Percentiles rank a stretch among this genome's conserved stretches.
phyloP scores from a whole-genome alignment of 2,329 filamentous ascomycete genomes.

The Penicillium sp. region DNA sequence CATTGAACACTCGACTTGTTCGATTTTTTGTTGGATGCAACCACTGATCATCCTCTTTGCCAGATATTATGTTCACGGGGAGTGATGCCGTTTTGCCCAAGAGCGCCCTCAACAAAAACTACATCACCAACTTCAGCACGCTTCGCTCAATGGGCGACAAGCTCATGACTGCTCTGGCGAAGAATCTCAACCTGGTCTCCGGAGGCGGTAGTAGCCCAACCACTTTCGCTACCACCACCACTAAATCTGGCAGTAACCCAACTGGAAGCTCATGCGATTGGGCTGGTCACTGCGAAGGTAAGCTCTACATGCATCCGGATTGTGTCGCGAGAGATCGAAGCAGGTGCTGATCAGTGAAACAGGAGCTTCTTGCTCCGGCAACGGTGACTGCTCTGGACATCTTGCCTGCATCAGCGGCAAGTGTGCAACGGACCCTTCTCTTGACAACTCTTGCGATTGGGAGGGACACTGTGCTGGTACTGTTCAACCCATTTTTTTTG shows the following conservation, averaged over 20 bases:
- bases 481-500: too few relatives aligned
- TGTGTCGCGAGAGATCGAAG: too few relatives aligned
- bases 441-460: too few relatives aligned
- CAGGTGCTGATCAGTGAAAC: background rate
- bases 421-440: background rate
- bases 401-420: constrained; percentile 11
- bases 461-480: too few relatives aligned
- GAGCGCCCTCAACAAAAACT: constrained; percentile 18
- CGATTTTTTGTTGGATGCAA: background rate
- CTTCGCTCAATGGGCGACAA: constrained; percentile 24
- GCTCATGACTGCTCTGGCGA: constrained; percentile 18
- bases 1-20: too few relatives aligned
- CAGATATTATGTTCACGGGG: constrained; percentile 31
- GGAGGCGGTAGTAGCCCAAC: background rate
- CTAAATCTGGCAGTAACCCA: constrained; percentile 1
- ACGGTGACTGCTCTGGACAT: constrained; percentile 6
- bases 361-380: constrained; percentile 12
- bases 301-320: background rate
- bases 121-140: constrained; percentile 19
- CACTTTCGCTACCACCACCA: constrained; percentile 3
- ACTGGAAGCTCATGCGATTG: constrained; percentile 11
- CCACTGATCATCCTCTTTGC: too few relatives aligned
- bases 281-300: constrained; percentile 20
- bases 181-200: constrained; percentile 15
- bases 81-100: constrained; percentile 20